Conservation (phyloP, 2,329 filamentous ascomycete genomes). For the Pseudogymnoascus sp. region DNA sequence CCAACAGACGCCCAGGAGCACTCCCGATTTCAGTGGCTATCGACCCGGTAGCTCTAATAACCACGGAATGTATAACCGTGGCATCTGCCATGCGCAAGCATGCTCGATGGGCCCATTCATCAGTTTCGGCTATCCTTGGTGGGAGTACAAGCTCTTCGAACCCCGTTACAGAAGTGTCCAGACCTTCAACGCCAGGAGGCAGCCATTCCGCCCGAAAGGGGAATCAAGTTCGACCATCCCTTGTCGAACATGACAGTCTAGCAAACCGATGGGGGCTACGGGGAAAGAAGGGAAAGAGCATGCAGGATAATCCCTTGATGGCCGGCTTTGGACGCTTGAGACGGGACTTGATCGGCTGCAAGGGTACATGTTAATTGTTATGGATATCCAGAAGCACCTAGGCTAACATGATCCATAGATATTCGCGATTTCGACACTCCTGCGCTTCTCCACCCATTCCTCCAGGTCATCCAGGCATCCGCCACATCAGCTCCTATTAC, state of each 20-base stretch:
- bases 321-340: constrained; percentile 85
- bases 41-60: constrained; percentile 84
- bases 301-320: constrained; percentile 96
- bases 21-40: constrained; percentile 66
- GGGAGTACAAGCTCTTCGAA: constrained; percentile 49
- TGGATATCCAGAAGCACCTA: constrained; percentile 11
- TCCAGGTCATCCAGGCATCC: constrained; percentile 93
- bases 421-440: constrained; percentile 84
- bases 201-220: constrained; percentile 20
- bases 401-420: constrained; percentile 43
- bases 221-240: constrained; percentile 20
- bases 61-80: constrained; percentile 97
- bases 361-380: constrained; percentile 43
- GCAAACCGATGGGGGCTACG: constrained; percentile 86
- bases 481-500: constrained; percentile 95
- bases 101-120: constrained; percentile 90
- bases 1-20: neutral
- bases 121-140: constrained; percentile 89
- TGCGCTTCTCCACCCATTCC: constrained; percentile 80
- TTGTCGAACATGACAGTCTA: constrained; percentile 45
- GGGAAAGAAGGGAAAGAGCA: constrained; percentile 91
- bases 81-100: constrained; percentile 98
- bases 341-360: constrained; percentile 77
- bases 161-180: constrained; percentile 42
- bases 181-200: constrained; percentile 32